phyloP scores from a whole-genome alignment of 768 basidiomycete genomes.

The Basidioascus undulatus region DNA sequence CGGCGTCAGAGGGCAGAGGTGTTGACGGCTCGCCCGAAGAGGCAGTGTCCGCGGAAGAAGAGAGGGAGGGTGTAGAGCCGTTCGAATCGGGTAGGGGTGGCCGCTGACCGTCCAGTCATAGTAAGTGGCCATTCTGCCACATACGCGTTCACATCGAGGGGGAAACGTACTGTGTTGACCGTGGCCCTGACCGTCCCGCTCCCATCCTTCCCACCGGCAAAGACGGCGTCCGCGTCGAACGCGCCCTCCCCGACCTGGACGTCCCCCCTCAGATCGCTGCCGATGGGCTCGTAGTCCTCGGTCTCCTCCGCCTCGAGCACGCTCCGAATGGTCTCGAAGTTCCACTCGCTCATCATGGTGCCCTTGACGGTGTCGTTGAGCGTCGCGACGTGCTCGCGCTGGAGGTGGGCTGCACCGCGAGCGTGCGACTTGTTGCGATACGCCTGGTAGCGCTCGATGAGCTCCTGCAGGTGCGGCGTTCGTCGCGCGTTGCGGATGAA shows the following conservation, averaged over 20 bases:
- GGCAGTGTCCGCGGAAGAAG: too few relatives aligned
- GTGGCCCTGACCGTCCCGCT: constrained; percentile 50
- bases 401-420: constrained; percentile 3
- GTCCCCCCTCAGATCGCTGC: not conserved
- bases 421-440: not conserved
- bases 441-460: constrained; percentile 69
- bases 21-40: too few relatives aligned
- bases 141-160: too few relatives aligned
- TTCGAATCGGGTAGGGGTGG: too few relatives aligned
- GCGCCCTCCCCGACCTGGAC: constrained; percentile 2
- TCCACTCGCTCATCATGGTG: constrained; percentile 81
- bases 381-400: constrained; percentile 4
- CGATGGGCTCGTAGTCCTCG: not conserved
- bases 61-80: too few relatives aligned
- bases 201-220: constrained; percentile 42
- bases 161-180: too few relatives aligned
- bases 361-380: constrained; percentile 18
- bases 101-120: too few relatives aligned
- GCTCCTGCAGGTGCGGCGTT: constrained; percentile 58
- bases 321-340: constrained; percentile 62
- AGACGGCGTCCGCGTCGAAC: too few relatives aligned
- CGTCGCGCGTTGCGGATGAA: constrained; percentile 70
- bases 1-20: not conserved
- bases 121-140: too few relatives aligned
- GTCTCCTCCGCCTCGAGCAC: constrained; percentile 15